These are phyloP conservation scores for Petunia axillaris DNA, from an alignment of 257 asterid genomes.

Conservation along the genomic window DNA sequence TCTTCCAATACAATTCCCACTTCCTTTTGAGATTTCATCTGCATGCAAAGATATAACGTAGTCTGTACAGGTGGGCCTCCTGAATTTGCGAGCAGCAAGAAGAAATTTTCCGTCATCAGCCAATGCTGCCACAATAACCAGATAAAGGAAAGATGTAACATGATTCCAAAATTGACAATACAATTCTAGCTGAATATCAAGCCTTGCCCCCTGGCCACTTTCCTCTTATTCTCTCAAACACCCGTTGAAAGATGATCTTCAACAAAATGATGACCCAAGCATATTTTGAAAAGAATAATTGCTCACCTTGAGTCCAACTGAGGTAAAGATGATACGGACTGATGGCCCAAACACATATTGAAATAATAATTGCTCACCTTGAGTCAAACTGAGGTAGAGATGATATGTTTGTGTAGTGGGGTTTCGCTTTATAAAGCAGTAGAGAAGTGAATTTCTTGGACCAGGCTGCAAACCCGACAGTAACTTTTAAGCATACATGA, in stretches of 20 bases:
- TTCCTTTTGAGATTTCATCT: constrained; percentile 64
- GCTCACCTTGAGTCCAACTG: too few species aligned
- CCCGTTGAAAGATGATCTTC: neutral
- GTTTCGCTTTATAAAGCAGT: constrained; percentile 83
- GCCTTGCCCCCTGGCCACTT: neutral
- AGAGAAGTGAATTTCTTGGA: constrained; percentile 75
- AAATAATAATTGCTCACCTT: constrained; percentile 49
- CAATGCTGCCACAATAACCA: constrained; percentile 59
- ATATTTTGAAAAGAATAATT: too few species aligned
- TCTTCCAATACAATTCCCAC: constrained; percentile 67
- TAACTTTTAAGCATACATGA: constrained; percentile 11
- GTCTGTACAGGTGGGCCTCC: constrained; percentile 86
- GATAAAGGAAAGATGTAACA: constrained; percentile 20
- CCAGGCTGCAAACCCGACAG: constrained; percentile 77
- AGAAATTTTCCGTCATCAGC: constrained; percentile 94
- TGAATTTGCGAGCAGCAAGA: constrained; percentile 83
- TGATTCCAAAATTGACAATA: neutral
- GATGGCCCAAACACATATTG: neutral
- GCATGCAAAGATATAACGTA: constrained; percentile 71
- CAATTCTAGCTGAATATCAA: neutral
- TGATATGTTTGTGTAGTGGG: constrained; percentile 65
- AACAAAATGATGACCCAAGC: neutral
- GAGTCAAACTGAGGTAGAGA: constrained; percentile 73
- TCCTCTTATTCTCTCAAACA: neutral
- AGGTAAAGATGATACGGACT: too few species aligned